phyloP scores from a whole-genome alignment of 2,329 filamentous ascomycete species.

The Fusarium robinianum region DNA sequence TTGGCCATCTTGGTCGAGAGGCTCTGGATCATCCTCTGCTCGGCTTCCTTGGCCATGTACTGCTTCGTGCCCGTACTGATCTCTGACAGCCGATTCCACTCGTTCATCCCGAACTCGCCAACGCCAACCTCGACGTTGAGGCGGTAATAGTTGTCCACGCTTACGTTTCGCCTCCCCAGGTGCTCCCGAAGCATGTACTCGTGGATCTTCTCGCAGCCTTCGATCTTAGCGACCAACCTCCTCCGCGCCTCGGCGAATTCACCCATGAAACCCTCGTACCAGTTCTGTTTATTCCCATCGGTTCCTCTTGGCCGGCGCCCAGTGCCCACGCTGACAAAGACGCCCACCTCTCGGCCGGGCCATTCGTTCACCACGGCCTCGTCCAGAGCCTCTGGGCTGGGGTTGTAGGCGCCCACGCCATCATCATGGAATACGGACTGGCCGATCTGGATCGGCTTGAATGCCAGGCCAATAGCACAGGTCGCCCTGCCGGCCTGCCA shows the following conservation, averaged over 20 bases:
- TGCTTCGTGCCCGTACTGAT: slow-evolving; percentile 90
- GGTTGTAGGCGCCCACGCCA: slow-evolving; percentile 89
- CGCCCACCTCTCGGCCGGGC: slow-evolving; percentile 89
- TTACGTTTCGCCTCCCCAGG: slow-evolving; percentile 76
- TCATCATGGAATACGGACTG: slow-evolving; percentile 95
- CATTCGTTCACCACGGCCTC: slow-evolving; percentile 93
- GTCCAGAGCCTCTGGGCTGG: slow-evolving; percentile 80
- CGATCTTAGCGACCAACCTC: slow-evolving; percentile 86
- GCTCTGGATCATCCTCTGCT: slow-evolving; percentile 77
- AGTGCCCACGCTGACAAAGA: slow-evolving; percentile 93
- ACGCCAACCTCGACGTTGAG: slow-evolving; percentile 97
- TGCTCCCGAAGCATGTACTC: slow-evolving; percentile 82
- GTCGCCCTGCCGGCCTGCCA: slow-evolving; percentile 98
- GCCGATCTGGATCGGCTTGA: slow-evolving; percentile 93
- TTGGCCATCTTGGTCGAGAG: slow-evolving; percentile 81
- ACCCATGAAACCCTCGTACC: slow-evolving; percentile 93
- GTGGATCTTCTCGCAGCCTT: slow-evolving; percentile 91
- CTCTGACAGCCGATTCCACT: slow-evolving; percentile 91
- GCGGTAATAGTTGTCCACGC: slow-evolving; percentile 88
- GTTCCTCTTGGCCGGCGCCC: slow-evolving; percentile 73
- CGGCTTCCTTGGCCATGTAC: slow-evolving; percentile 74
- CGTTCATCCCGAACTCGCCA: slow-evolving; percentile 98
- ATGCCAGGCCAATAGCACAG: slow-evolving; percentile 85
- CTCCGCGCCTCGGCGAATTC: slow-evolving; percentile 90
- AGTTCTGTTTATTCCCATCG: slow-evolving; percentile 74